Evolutionary conservation across 371 early-diverging fungal genomes (phyloP).

Genomic region (Mycotypha africana): DNA sequence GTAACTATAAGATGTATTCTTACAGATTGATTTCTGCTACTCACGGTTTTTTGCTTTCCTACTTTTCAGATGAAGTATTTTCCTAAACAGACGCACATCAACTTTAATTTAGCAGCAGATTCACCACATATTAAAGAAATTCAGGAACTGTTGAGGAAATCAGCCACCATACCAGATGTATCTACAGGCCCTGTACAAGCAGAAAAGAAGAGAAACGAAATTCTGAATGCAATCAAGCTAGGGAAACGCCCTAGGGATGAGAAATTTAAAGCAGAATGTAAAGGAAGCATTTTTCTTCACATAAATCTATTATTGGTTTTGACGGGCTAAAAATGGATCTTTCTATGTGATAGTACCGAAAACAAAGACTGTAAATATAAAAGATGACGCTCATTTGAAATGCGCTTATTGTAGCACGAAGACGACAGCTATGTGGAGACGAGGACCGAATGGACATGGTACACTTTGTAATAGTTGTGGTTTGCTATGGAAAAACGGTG

Average conservation of each 20-base stretch:
- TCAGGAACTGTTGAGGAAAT: conserved; percentile 21
- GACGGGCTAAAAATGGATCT: not conserved
- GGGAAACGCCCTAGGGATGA: conserved; percentile 34
- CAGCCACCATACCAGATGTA: conserved; percentile 31
- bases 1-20: too few species aligned
- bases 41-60: not conserved
- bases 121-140: conserved; percentile 6
- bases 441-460: conserved; percentile 36
- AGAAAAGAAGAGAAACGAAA: conserved; percentile 43
- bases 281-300: too few species aligned
- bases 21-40: too few species aligned
- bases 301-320: not conserved
- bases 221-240: conserved; percentile 28
- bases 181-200: conserved; percentile 31
- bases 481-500: conserved; percentile 48
- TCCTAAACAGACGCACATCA: conserved; percentile 15
- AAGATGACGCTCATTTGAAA: conserved; percentile 31
- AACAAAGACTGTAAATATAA: conserved; percentile 13
- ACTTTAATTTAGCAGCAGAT: conserved; percentile 16
- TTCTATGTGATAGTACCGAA: conserved; percentile 3
- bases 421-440: conserved; percentile 40
- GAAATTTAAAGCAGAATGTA: conserved; percentile 27
- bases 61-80: conserved; percentile 10
- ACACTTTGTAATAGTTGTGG: conserved; percentile 47
- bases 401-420: conserved; percentile 41